Base-by-base conservation (phyloP, 2,329 filamentous ascomycete genomes). In the Penicillium sp. region DNA sequence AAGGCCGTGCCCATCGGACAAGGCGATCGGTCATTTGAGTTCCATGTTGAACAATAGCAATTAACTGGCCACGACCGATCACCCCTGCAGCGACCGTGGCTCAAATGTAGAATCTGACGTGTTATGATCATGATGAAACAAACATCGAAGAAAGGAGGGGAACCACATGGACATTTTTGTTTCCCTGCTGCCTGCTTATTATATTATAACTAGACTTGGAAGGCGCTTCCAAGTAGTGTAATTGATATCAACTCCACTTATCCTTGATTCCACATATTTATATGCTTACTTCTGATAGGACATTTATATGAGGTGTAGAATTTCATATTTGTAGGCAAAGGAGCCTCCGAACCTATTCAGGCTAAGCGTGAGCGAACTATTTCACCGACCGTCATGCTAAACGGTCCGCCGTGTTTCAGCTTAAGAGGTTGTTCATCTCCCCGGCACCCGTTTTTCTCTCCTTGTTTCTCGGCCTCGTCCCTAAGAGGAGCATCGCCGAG, bases 11-110 rank as follows among this genome's bases (percentile, higher is more conserved):
- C 79, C 2, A 70, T 75, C 22, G 81, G 79, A 1, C 68, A 83
- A 60, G 80, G 82, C 1, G 85, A 88, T 68, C 70, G 74, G 59
- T 69, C 67, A n/a, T 78, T 75, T 65, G 76, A 78, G 37, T 79
- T 78, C 63, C 56, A 67, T 19, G 68, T 73, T 28, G 68, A 74
- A 28, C 49, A 59, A 62, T 65, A 55, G 40, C 44, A 59, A 56
- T 53, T 42, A 57, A 38, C 45, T 53, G 42, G 60, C 44, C 53
- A 26, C 45, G 57, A 50, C 53, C 40, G 45, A n/a, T 37, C 54
- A 42, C 19, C 45, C 19, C 17, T 28, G 45, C 26, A 44, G 53
- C 38, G 24, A 54, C 47, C 53, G 47, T 49, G 54, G 57, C 45
- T 47, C 33, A 35, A 55, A 40, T 24, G 28, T 57, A 47, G 33